A percentile compares a stretch with the other conserved stretches of the same genome.
Evolutionary conservation across 495 filamentous ascomycete species (phyloP).

Genomic region (Glarea lozoyensis): DNA sequence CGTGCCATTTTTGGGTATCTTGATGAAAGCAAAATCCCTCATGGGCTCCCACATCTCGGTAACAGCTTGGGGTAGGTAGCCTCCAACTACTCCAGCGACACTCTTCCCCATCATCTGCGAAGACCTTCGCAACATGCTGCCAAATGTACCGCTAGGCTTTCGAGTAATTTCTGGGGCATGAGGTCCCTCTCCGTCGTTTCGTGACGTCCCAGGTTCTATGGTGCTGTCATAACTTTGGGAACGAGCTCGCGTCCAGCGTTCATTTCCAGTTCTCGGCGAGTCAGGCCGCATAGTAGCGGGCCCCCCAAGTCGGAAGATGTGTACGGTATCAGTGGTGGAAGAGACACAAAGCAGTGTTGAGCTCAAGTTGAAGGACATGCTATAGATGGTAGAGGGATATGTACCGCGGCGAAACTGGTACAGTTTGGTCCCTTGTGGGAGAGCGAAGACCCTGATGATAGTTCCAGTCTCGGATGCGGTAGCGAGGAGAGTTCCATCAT

Average conservation of each 20-base stretch:
- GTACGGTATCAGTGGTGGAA: conserved; percentile 93
- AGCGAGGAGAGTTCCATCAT: conserved; percentile 84
- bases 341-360: conserved; percentile 92
- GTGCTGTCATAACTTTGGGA: conserved; percentile 40
- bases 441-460: conserved; percentile 88
- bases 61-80: conserved; percentile 83
- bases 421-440: conserved; percentile 82
- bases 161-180: conserved; percentile 27
- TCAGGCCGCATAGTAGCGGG: conserved; percentile 11
- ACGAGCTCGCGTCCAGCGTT: conserved; percentile 34
- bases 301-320: conserved; percentile 73
- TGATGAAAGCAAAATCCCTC: conserved; percentile 93
- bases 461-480: conserved; percentile 97
- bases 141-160: conserved; percentile 57
- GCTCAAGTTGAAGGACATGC: conserved; percentile 98
- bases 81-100: conserved; percentile 79
- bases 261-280: conserved; percentile 26
- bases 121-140: conserved; percentile 88
- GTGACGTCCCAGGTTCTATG: conserved; percentile 33
- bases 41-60: conserved; percentile 97
- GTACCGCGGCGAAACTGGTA: conserved; percentile 93
- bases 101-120: conserved; percentile 91
- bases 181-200: conserved; percentile 30
- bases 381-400: conserved; percentile 88
- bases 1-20: conserved; percentile 60